Percentiles rank a stretch among this genome's conserved stretches.
phyloP scores from a whole-genome alignment of 352 stramenopile genomes.

The Aphanomyces invadans region DNA sequence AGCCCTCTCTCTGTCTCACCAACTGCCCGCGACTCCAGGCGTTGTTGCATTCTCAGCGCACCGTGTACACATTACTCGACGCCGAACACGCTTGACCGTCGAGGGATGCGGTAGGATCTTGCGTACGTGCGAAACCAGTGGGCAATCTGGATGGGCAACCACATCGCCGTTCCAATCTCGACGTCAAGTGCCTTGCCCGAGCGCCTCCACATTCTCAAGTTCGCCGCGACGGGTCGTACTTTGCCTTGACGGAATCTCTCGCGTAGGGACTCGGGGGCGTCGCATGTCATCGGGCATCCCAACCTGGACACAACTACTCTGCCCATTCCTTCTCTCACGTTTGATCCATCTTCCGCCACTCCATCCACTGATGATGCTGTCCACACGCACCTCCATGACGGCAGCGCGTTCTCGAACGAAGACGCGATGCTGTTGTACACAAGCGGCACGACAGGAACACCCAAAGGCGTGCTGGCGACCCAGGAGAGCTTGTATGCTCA shows the following conservation, averaged over 20 bases:
- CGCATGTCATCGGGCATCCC: slow-evolving; percentile 17
- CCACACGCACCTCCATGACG: neutral
- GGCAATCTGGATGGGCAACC: slow-evolving; percentile 64
- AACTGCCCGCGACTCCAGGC: neutral
- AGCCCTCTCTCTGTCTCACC: slow-evolving; percentile 6
- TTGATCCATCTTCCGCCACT: neutral
- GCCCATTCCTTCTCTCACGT: slow-evolving; percentile 7
- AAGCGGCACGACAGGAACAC: slow-evolving; percentile 68
- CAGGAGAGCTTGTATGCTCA: slow-evolving; percentile 61
- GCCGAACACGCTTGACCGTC: neutral
- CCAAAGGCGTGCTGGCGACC: slow-evolving; percentile 81
- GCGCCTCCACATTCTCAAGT: slow-evolving; percentile 15
- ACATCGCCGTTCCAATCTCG: slow-evolving; percentile 50
- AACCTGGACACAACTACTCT: slow-evolving; percentile 11
- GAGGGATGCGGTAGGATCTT: neutral
- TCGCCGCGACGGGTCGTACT: neutral
- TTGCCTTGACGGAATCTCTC: neutral
- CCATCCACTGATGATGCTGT: neutral
- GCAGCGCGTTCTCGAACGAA: neutral
- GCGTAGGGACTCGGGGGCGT: slow-evolving; percentile 20
- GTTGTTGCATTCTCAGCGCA: slow-evolving; percentile 16
- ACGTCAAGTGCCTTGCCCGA: neutral
- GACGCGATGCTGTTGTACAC: slow-evolving; percentile 58
- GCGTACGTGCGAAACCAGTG: slow-evolving; percentile 59
- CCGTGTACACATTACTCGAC: slow-evolving; percentile 9